phyloP scores from a whole-genome alignment of 768 basidiomycete genomes.

The Mrakia frigida region DNA sequence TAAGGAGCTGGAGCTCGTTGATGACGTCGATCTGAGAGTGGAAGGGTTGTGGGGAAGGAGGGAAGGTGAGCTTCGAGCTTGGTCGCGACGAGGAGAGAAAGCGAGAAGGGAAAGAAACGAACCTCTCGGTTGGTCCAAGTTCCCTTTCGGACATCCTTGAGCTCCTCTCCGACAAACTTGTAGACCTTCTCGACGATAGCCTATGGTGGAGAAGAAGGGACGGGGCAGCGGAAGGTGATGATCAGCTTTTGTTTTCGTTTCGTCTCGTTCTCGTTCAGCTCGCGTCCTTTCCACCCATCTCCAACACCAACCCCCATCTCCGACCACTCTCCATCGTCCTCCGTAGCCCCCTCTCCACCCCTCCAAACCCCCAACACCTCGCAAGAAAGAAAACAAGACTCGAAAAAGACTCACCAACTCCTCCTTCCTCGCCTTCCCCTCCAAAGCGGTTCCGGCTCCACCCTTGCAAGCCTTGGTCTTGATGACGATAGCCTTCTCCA shows the following conservation, averaged over 20 bases:
- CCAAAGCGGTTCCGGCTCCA: conserved; percentile 56
- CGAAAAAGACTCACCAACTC: conserved; percentile 64
- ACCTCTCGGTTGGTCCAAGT: conserved; percentile 97
- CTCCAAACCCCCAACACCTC: too few relatives aligned
- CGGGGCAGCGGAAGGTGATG: background rate
- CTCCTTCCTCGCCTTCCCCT: conserved; percentile 93
- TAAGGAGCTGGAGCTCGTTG: conserved; percentile 81
- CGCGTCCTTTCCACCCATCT: too few relatives aligned
- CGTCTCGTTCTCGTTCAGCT: too few relatives aligned
- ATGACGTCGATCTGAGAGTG: conserved; percentile 72
- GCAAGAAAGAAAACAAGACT: background rate
- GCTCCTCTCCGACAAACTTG: conserved; percentile 68
- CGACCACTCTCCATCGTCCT: background rate
- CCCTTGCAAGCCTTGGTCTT: conserved; percentile 66
- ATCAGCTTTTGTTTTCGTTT: background rate
- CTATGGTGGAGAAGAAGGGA: conserved; percentile 45
- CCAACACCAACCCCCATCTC: background rate
- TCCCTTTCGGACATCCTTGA: conserved; percentile 84
- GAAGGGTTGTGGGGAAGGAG: background rate
- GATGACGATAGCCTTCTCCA: conserved; percentile 77
- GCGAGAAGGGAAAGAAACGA: conserved; percentile 4
- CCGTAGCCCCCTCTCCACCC: too few relatives aligned
- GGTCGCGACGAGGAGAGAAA: background rate
- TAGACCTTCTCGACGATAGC: conserved; percentile 79
- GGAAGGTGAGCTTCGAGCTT: background rate